These are phyloP conservation scores for Melaleuca quinquenervia DNA, from an alignment of 345 rosid genomes.

Conservation along the genomic window DNA sequence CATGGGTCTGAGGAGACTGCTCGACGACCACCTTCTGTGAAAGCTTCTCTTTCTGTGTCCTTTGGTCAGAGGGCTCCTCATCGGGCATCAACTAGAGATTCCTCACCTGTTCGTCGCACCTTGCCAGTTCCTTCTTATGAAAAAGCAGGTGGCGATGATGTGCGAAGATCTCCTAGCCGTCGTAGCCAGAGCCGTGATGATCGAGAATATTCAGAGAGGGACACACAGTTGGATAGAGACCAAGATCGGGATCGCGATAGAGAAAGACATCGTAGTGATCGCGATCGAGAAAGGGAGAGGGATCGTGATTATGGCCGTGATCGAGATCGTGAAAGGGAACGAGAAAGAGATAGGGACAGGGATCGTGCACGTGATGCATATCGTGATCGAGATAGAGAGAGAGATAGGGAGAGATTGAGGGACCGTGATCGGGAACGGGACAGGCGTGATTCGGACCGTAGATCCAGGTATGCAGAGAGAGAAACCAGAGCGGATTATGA, in stretches of 20 bases:
- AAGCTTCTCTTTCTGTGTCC: slow-evolving; percentile 98
- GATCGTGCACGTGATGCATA: neutral
- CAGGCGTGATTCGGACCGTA: slow-evolving; percentile 12
- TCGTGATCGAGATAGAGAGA: slow-evolving; percentile 9
- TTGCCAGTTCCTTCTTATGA: slow-evolving; percentile 52
- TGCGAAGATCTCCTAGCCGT: slow-evolving; percentile 45
- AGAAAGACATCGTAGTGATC: slow-evolving; percentile 17
- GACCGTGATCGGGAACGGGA: slow-evolving; percentile 7
- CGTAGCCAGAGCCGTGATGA: slow-evolving; percentile 75
- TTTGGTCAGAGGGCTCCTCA: slow-evolving; percentile 99
- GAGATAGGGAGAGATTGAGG: slow-evolving; percentile 18
- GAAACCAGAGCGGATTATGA: slow-evolving; percentile 30
- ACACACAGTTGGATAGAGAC: slow-evolving; percentile 28
- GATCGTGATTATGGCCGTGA: slow-evolving; percentile 8
- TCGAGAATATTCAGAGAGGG: slow-evolving; percentile 38
- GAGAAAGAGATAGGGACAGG: slow-evolving; percentile 23
- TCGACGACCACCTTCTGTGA: slow-evolving; percentile 96
- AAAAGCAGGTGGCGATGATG: slow-evolving; percentile 32
- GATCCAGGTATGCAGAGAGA: slow-evolving; percentile 14
- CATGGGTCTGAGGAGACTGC: slow-evolving; percentile 96
- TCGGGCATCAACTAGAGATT: slow-evolving; percentile 96
- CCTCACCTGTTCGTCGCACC: slow-evolving; percentile 90
- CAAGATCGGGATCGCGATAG: slow-evolving; percentile 18
- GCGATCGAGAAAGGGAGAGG: slow-evolving; percentile 3
- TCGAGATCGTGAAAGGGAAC: slow-evolving; percentile 2